Percentiles rank a stretch among this genome's conserved stretches.
phyloP scores from a whole-genome alignment of 2,329 filamentous ascomycete species.

The Sporothrix variecibatus region DNA sequence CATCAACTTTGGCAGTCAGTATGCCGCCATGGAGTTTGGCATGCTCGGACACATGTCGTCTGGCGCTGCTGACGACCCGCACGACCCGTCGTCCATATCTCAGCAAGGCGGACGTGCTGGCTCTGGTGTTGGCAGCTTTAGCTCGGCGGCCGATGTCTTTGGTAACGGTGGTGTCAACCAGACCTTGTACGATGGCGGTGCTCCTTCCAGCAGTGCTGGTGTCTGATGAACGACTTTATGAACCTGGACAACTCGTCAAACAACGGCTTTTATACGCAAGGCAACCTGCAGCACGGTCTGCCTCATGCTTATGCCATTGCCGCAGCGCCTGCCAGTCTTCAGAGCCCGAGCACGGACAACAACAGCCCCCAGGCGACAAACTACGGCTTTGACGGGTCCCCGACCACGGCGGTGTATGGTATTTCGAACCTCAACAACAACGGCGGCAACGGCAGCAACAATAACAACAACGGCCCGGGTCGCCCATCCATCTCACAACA shows the following conservation, averaged over 20 bases:
- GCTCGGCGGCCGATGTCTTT: constrained; percentile 49
- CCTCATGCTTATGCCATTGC: constrained; percentile 67
- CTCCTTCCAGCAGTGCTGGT: not conserved
- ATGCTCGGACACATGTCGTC: constrained; percentile 96
- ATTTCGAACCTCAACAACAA: constrained; percentile 23
- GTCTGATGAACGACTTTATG: constrained; percentile 56
- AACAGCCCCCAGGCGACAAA: constrained; percentile 61
- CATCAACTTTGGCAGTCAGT: constrained; percentile 93
- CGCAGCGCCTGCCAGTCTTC: constrained; percentile 61
- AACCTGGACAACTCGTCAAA: constrained; percentile 50
- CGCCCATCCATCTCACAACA: constrained; percentile 28
- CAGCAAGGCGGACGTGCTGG: constrained; percentile 38
- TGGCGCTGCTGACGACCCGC: constrained; percentile 78
- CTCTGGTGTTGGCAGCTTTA: constrained; percentile 44
- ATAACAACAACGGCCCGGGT: constrained; percentile 17
- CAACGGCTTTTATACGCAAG: constrained; percentile 54
- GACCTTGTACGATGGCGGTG: constrained; percentile 50
- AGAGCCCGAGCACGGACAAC: constrained; percentile 65
- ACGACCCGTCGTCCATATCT: constrained; percentile 60
- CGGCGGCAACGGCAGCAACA: constrained; percentile 6
- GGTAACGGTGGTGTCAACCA: constrained; percentile 51
- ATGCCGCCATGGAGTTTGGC: constrained; percentile 91
- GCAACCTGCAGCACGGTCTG: constrained; percentile 62
- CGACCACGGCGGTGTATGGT: constrained; percentile 44
- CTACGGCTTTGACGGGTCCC: constrained; percentile 58